Base-by-base conservation (phyloP, 1,284 basidiomycete genomes). In the Ceratobasidium papillatum region DNA sequence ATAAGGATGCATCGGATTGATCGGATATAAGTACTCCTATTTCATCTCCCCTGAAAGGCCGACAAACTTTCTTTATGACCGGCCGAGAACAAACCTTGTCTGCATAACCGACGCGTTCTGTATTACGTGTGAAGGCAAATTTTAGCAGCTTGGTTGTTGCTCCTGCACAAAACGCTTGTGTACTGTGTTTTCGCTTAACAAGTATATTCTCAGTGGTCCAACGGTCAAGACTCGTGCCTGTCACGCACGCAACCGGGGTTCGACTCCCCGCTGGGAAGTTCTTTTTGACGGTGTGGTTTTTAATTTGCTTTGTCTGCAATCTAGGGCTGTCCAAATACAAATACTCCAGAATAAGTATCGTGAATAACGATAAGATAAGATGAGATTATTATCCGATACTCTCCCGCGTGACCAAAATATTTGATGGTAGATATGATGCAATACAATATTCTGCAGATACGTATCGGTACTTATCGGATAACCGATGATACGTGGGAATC, bases 1-100 rank as follows among this genome's bases (percentile, higher is more conserved):
- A 22, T 32, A 69, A 36, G 66, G n/a, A 41, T 71, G 51, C 66
- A 71, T 71, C 66, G 66, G 66, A 71, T 47, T 68, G 66, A 71
- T 71, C 66, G 66, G 66, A 71, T 41, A 8, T 52, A 56, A 17
- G 52, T n/a, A 43, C 59, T 41, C 59, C 38, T 45, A 45, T 62
- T 62, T 62, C 25, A 56, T 56, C 12, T 56, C 51, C 52, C 52
- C 52, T 56, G 52, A 27, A 52, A 11, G 52, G 14, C 30, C 52
- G 52, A 56, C 2, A 45, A 45, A 17, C 12, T 45, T n/a, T 45
- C 52, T 32, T 56, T 30, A 30, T 14, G 30, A 56, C 27, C 45
- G 52, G 52, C 52, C 52, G 52, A 56, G 30, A 30, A 32, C 30
- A 56, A 32, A 27, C 25, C 22, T 3, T 32, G 30, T 32, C 1